Conservation (phyloP, 2,329 filamentous ascomycete species). For the Fusarium setosum region DNA sequence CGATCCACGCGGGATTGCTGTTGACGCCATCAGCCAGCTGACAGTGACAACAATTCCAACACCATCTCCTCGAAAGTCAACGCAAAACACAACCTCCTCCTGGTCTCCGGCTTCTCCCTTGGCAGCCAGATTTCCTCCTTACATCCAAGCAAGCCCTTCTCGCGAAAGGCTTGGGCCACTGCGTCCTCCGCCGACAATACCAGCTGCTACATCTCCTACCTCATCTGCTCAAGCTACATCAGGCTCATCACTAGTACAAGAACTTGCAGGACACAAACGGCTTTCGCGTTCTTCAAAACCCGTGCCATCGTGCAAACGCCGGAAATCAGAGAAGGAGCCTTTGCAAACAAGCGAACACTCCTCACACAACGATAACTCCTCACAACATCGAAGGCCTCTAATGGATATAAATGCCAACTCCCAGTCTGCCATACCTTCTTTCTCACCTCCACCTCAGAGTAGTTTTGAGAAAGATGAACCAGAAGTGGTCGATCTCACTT, state of each 20-base stretch:
- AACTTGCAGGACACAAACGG: conserved; percentile 1
- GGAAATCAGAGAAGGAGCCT: conserved; percentile 5
- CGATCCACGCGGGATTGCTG: conserved; percentile 57
- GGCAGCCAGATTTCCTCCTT: neutral
- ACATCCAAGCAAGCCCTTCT: neutral
- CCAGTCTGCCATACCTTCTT: conserved; percentile 13
- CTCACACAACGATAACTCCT: neutral
- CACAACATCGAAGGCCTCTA: conserved; percentile 34
- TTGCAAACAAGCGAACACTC: neutral
- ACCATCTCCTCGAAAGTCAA: conserved; percentile 46
- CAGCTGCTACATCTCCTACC: conserved; percentile 12
- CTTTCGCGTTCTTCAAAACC: neutral
- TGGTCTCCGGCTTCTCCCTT: conserved; percentile 28
- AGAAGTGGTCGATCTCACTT: conserved; percentile 24
- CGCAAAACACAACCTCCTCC: conserved; percentile 37
- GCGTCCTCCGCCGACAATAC: neutral
- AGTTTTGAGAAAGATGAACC: neutral
- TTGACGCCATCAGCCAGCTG: conserved; percentile 59
- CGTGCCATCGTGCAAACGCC: conserved; percentile 34
- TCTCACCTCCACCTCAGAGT: neutral
- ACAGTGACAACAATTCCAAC: conserved; percentile 53
- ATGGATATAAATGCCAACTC: conserved; percentile 40
- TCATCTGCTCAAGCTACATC: conserved; percentile 10
- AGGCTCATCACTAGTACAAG: neutral
- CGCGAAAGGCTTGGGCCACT: neutral